Conservation (phyloP, 2,329 filamentous ascomycete genomes). For the Laburnicola sp. region DNA sequence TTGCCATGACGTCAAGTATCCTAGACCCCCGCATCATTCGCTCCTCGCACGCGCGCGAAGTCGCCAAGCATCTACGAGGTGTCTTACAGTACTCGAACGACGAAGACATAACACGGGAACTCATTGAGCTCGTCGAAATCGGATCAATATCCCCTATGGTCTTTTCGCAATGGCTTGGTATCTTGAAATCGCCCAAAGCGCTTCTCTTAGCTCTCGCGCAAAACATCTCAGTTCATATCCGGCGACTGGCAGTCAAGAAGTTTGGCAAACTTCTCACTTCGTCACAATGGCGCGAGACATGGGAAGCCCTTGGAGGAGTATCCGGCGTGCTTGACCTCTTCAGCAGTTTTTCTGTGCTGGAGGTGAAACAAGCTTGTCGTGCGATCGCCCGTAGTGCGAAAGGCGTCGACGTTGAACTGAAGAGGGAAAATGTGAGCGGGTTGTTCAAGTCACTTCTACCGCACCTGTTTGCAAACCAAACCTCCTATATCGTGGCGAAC, state of each 20-base stretch:
- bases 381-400: conserved; percentile 21
- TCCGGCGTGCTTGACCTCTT: conserved; percentile 30
- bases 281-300: conserved; percentile 26
- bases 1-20: neutral
- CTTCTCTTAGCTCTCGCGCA: conserved; percentile 27
- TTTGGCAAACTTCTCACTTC: conserved; percentile 23
- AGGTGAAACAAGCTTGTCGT: conserved; percentile 25
- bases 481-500: neutral
- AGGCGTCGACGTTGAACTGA: conserved; percentile 17
- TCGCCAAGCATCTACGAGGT: conserved; percentile 3
- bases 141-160: conserved; percentile 22
- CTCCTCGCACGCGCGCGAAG: conserved; percentile 1
- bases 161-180: conserved; percentile 31
- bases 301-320: conserved; percentile 32
- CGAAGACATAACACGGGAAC: conserved; percentile 1
- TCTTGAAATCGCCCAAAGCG: conserved; percentile 22
- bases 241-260: conserved; percentile 23
- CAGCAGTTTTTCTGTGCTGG: conserved; percentile 28
- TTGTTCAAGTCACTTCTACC: conserved; percentile 31
- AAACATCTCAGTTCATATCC: conserved; percentile 25
- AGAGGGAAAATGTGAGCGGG: conserved; percentile 22
- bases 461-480: conserved; percentile 17
- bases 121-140: neutral
- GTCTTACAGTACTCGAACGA: neutral
- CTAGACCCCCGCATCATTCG: conserved; percentile 2